A percentile compares a stretch with the other conserved stretches of the same genome.
Evolutionary conservation across 306 rosid species (phyloP).

Genomic region (Cucurbita pepo): DNA sequence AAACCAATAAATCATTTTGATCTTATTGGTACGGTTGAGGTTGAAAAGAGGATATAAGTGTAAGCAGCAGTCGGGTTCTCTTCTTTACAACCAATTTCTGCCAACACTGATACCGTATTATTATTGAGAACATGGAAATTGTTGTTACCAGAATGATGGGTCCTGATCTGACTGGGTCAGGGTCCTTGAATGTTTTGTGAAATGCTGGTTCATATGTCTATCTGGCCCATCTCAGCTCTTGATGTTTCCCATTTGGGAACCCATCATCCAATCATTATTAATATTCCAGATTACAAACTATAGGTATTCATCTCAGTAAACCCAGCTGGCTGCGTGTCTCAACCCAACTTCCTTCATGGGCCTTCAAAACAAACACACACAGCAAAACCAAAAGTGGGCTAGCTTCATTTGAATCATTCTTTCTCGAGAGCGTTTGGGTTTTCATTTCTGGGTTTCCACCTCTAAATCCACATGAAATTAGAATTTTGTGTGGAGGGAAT

Average conservation of each 20-base stretch:
- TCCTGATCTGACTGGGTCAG: background rate
- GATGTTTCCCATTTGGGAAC: constrained; percentile 7
- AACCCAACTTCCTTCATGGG: constrained; percentile 7
- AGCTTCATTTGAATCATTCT: constrained; percentile 3
- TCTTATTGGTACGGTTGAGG: background rate
- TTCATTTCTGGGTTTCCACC: background rate
- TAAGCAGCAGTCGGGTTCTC: background rate
- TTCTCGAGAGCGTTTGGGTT: background rate
- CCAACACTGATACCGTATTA: background rate
- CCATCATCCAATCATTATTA: background rate
- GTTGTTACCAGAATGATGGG: background rate
- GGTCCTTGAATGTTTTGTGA: constrained; percentile 3
- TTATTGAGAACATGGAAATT: background rate
- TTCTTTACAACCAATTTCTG: background rate
- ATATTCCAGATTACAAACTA: background rate
- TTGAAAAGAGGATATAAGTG: background rate
- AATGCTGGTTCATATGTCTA: constrained; percentile 1
- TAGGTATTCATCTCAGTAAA: background rate
- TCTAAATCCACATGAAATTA: background rate
- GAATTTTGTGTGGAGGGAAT: too few relatives aligned
- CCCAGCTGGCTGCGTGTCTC: constrained; percentile 6
- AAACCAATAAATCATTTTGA: background rate
- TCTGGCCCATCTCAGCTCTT: constrained; percentile 1
- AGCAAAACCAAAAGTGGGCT: background rate
- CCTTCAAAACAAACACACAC: constrained; percentile 1